These are phyloP conservation scores for Wallacemonas sp. DNA, from an alignment of 208 protist species.

Conservation along the genomic window DNA sequence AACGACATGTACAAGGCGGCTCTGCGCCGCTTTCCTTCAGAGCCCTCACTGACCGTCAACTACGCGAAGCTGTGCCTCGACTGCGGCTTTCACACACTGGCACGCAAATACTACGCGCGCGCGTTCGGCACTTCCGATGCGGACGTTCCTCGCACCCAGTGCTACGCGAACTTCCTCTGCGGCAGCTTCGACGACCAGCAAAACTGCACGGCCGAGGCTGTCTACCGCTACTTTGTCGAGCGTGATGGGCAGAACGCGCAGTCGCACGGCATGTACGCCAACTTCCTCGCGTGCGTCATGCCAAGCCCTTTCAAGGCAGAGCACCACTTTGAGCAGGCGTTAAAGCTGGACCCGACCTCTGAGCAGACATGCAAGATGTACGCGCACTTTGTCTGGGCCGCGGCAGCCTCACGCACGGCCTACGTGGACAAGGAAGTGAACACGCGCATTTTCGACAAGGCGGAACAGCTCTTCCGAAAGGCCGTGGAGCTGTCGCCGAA, in stretches of 20 bases:
- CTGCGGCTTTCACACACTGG: conserved; percentile 39
- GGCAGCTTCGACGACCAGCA: conserved; percentile 42
- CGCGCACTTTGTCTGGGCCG: conserved; percentile 62
- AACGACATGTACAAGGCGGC: conserved; percentile 65
- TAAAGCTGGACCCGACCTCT: conserved; percentile 42
- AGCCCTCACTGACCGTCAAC: conserved; percentile 68
- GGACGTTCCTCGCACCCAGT: conserved; percentile 56
- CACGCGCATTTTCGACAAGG: conserved; percentile 39
- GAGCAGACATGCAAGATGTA: conserved; percentile 41
- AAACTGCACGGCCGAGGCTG: conserved; percentile 15
- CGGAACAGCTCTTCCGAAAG: conserved; percentile 46
- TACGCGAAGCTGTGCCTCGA: conserved; percentile 79
- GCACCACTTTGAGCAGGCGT: conserved; percentile 50
- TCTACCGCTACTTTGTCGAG: conserved; percentile 53
- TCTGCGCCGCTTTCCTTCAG: conserved; percentile 47
- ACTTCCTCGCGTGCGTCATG: conserved; percentile 60
- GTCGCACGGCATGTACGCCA: conserved; percentile 52
- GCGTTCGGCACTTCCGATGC: conserved; percentile 52
- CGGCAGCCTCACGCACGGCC: conserved; percentile 31
- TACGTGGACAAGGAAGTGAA: conserved; percentile 33
- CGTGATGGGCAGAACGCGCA: conserved; percentile 22
- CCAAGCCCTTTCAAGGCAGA: conserved; percentile 58
- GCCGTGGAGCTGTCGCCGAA: conserved; percentile 41
- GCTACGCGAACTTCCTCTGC: conserved; percentile 72
- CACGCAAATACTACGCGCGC: conserved; percentile 68